These are phyloP conservation scores for Davidsoniella australis DNA, from an alignment of 2,329 filamentous ascomycete genomes.

Conservation along the genomic window DNA sequence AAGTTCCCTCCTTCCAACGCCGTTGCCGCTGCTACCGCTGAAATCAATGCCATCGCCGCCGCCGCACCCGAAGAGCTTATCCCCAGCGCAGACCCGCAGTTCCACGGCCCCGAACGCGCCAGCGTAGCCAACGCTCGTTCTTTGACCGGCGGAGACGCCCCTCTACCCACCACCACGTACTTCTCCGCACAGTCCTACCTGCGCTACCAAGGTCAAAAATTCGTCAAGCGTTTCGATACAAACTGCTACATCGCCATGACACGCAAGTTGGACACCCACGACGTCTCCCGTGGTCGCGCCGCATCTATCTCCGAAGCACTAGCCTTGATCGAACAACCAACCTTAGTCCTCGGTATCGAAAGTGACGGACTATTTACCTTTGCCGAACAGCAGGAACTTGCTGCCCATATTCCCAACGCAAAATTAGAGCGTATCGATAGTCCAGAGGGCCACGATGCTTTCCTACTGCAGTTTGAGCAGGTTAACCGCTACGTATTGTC, in stretches of 20 bases:
- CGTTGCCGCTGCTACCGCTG: slow-evolving; percentile 11
- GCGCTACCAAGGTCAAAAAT: slow-evolving; percentile 90
- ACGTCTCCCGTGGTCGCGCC: slow-evolving; percentile 68
- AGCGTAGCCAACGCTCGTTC: slow-evolving; percentile 15
- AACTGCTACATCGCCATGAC: slow-evolving; percentile 99
- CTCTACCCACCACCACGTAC: slow-evolving; percentile 52
- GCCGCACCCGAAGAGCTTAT: slow-evolving; percentile 16
- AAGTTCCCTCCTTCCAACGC: slow-evolving; percentile 14
- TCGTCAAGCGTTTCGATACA: slow-evolving; percentile 90
- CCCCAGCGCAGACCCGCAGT: slow-evolving; percentile 45
- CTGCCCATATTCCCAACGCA: slow-evolving; percentile 60
- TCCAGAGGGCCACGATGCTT: slow-evolving; percentile 90
- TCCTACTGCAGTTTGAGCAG: slow-evolving; percentile 91
- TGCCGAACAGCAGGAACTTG: slow-evolving; percentile 86
- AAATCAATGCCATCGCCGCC: slow-evolving; percentile 15
- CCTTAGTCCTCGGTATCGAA: slow-evolving; percentile 83
- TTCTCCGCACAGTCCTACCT: slow-evolving; percentile 97
- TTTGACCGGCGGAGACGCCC: slow-evolving; percentile 32
- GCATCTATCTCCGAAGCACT: slow-evolving; percentile 55
- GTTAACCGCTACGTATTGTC: slow-evolving; percentile 75
- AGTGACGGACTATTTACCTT: slow-evolving; percentile 94
- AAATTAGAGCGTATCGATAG: slow-evolving; percentile 77
- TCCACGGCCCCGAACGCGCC: slow-evolving; percentile 32
- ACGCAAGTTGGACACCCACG: slow-evolving; percentile 91
- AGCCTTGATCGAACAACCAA: slow-evolving; percentile 69